phyloP scores from a whole-genome alignment of 495 filamentous ascomycete genomes.

The Apiosordaria backusii region DNA sequence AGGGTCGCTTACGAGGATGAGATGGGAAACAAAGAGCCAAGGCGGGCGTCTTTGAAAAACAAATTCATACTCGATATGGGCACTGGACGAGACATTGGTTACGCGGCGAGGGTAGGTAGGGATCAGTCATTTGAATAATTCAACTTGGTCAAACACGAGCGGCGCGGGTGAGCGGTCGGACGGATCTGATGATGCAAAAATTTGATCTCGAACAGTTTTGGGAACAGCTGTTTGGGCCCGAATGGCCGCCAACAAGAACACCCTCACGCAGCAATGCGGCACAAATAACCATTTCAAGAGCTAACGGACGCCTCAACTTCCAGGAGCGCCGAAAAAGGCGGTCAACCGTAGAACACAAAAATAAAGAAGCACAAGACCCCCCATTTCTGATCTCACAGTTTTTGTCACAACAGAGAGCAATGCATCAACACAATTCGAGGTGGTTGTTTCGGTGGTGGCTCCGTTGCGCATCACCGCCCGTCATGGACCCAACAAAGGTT shows the following conservation, averaged over 20 bases:
- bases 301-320: not conserved
- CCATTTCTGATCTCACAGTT: not conserved
- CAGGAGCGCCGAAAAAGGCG: slow-evolving; percentile 17
- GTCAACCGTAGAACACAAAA: not conserved
- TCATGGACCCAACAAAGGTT: not conserved
- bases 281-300: slow-evolving; percentile 3
- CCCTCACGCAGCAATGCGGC: slow-evolving; percentile 13
- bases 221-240: slow-evolving; percentile 1
- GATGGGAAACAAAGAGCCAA: not conserved
- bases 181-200: not conserved
- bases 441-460: not conserved
- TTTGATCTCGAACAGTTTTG: not conserved
- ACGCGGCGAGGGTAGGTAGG: not conserved
- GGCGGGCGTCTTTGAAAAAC: not conserved
- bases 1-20: not conserved
- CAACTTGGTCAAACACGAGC: not conserved
- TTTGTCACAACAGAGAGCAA: not conserved
- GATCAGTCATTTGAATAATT: slow-evolving; percentile 5
- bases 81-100: not conserved
- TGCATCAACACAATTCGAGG: not conserved
- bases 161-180: slow-evolving; percentile 4
- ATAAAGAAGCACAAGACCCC: not conserved
- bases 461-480: too few species aligned
- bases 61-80: not conserved
- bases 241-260: slow-evolving; percentile 5